Evolutionary conservation across 2,329 filamentous ascomycete genomes (phyloP).

Genomic region (Pezicula radicicola): DNA sequence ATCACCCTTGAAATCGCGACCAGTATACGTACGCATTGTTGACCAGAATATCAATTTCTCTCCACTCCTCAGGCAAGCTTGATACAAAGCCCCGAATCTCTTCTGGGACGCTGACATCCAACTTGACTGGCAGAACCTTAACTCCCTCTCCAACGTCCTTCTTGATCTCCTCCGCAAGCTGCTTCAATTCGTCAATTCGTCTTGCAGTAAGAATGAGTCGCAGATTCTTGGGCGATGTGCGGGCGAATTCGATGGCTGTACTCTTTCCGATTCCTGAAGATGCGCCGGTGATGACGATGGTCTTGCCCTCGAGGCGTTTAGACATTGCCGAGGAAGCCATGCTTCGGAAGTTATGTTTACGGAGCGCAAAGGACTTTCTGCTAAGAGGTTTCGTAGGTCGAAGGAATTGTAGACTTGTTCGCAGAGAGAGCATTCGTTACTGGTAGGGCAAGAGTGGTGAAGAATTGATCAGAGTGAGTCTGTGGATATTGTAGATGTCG

Average conservation of each 20-base stretch:
- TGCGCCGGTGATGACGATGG: slow-evolving; percentile 85
- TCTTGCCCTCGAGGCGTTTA: slow-evolving; percentile 90
- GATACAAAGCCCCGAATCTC: slow-evolving; percentile 72
- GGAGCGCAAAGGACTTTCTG: background rate
- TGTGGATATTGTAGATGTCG: background rate
- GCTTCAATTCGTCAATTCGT: slow-evolving; percentile 71
- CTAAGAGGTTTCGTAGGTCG: slow-evolving; percentile 5
- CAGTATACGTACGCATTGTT: slow-evolving; percentile 80
- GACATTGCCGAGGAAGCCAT: slow-evolving; percentile 66
- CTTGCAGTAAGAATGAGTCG: slow-evolving; percentile 89
- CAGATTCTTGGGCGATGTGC: slow-evolving; percentile 74
- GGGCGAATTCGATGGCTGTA: slow-evolving; percentile 88
- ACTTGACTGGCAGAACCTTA: slow-evolving; percentile 75
- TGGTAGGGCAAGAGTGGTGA: background rate
- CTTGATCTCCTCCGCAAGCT: slow-evolving; percentile 73
- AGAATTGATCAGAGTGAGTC: background rate
- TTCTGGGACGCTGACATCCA: slow-evolving; percentile 81
- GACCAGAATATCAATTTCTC: slow-evolving; percentile 81
- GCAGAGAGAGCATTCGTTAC: slow-evolving; percentile 9
- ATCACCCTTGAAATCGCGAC: background rate
- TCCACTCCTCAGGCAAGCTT: slow-evolving; percentile 76
- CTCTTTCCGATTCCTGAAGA: slow-evolving; percentile 86
- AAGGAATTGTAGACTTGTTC: slow-evolving; percentile 6
- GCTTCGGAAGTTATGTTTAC: slow-evolving; percentile 29
- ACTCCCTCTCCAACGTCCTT: slow-evolving; percentile 76